Conservation (phyloP, 2,329 filamentous ascomycete genomes). For the Calcarisporium arbuscula region DNA sequence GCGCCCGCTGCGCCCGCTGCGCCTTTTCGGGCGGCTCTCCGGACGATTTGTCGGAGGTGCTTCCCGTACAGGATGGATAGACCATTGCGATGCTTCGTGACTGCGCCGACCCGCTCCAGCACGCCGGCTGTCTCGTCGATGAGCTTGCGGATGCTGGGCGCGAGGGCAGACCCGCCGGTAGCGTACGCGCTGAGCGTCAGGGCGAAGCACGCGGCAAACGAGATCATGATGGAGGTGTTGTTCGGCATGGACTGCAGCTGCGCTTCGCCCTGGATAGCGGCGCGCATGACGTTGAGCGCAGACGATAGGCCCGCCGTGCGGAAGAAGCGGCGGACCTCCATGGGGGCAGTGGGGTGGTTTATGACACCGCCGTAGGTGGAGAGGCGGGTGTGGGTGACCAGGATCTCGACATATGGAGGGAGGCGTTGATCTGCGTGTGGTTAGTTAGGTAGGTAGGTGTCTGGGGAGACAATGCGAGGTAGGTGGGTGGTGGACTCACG, state of each 20-base stretch:
- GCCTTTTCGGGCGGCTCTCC: slow-evolving; percentile 24
- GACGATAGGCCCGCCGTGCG: slow-evolving; percentile 65
- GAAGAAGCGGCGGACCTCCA: slow-evolving; percentile 67
- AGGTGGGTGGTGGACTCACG: slow-evolving; percentile 27
- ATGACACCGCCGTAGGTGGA: slow-evolving; percentile 72
- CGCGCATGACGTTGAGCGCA: slow-evolving; percentile 67
- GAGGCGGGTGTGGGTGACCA: slow-evolving; percentile 65
- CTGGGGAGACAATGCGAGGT: not conserved
- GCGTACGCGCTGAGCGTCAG: slow-evolving; percentile 57
- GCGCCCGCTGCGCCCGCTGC: slow-evolving; percentile 9
- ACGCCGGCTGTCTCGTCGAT: slow-evolving; percentile 65
- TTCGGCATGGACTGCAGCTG: slow-evolving; percentile 71
- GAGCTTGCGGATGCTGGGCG: slow-evolving; percentile 56
- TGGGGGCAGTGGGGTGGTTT: slow-evolving; percentile 65
- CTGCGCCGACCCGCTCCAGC: slow-evolving; percentile 60
- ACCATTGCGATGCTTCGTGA: slow-evolving; percentile 60
- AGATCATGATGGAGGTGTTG: slow-evolving; percentile 74
- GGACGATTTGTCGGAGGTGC: slow-evolving; percentile 38
- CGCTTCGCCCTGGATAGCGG: slow-evolving; percentile 64
- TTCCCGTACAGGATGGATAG: slow-evolving; percentile 48
- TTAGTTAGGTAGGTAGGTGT: slow-evolving; percentile 1
- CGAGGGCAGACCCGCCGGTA: slow-evolving; percentile 49
- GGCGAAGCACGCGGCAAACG: slow-evolving; percentile 65
- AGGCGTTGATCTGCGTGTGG: slow-evolving; percentile 45
- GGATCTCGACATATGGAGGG: slow-evolving; percentile 68